A percentile compares a stretch with the other conserved stretches of the same genome.
These are phyloP conservation scores for Penicillium sp. DNA, from an alignment of 2,329 filamentous ascomycete genomes.

Conservation along the genomic window DNA sequence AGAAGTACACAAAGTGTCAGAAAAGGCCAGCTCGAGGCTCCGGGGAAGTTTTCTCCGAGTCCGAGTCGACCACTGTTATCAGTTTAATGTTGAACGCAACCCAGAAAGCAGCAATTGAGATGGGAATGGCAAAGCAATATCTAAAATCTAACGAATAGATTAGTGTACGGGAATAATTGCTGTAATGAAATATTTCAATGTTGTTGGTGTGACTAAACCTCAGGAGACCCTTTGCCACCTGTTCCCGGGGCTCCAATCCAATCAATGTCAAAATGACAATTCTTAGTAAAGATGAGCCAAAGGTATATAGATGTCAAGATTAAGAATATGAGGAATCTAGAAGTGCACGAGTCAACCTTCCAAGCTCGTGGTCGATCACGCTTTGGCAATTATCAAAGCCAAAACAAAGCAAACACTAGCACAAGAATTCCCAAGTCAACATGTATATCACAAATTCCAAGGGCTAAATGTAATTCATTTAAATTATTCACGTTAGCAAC, in stretches of 20 bases:
- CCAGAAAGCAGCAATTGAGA: neutral
- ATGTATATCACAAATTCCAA: neutral
- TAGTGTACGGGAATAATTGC: neutral
- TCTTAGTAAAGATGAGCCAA: neutral
- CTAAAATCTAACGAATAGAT: neutral
- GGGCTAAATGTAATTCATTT: neutral
- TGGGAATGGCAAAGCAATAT: neutral
- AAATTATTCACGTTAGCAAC: neutral
- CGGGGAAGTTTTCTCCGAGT: conserved; percentile 27
- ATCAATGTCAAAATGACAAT: neutral
- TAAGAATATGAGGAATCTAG: neutral
- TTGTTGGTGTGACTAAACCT: neutral
- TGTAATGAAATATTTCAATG: neutral
- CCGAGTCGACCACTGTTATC: conserved; percentile 2
- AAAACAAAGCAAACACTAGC: neutral
- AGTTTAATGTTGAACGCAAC: neutral
- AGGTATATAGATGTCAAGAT: neutral
- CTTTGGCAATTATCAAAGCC: neutral
- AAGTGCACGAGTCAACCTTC: neutral
- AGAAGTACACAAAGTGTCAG: conserved; percentile 26
- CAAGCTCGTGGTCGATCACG: neutral
- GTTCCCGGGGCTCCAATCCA: neutral
- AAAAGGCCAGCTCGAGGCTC: conserved; percentile 29
- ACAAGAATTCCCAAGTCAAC: too few species aligned
- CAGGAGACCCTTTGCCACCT: neutral